These are phyloP conservation scores for Pichia sp. DNA, from an alignment of 1,139 yeast species.

Conservation along the genomic window DNA sequence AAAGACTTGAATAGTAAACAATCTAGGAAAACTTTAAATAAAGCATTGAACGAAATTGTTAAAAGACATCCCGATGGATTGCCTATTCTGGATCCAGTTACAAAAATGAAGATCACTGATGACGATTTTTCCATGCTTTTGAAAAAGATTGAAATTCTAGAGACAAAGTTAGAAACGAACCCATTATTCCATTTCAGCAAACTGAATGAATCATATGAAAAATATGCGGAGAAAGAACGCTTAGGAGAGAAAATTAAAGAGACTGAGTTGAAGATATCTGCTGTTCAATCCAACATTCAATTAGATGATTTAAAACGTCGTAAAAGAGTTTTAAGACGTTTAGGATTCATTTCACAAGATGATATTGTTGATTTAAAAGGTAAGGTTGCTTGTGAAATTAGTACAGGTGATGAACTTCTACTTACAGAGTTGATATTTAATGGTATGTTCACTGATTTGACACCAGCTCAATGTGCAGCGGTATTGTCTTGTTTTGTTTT, in stretches of 20 bases:
- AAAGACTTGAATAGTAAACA: constrained; percentile 65
- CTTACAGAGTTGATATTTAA: constrained; percentile 88
- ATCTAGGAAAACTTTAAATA: constrained; percentile 67
- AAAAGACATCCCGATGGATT: constrained; percentile 85
- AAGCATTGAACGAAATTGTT: constrained; percentile 72
- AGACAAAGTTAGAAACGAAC: constrained; percentile 61
- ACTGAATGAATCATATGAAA: constrained; percentile 53
- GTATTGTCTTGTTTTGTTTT: constrained; percentile 90
- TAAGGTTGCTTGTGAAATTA: constrained; percentile 63
- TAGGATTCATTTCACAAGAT: constrained; percentile 74
- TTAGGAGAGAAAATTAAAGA: constrained; percentile 55
- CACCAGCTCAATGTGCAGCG: constrained; percentile 89
- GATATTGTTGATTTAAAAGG: constrained; percentile 90
- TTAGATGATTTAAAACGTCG: constrained; percentile 89
- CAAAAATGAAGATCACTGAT: constrained; percentile 81
- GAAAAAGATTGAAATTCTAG: constrained; percentile 75
- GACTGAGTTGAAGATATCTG: constrained; percentile 59
- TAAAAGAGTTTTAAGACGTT: constrained; percentile 76
- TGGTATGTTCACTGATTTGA: constrained; percentile 84
- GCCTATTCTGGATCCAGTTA: constrained; percentile 83
- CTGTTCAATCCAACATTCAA: constrained; percentile 88
- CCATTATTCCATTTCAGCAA: constrained; percentile 65
- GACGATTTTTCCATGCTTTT: constrained; percentile 63
- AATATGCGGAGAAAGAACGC: constrained; percentile 59
- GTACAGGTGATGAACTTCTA: constrained; percentile 87